A percentile compares a stretch with the other conserved stretches of the same genome.
Evolutionary conservation across 176 grass and related monocot genomes (phyloP).

Genomic region (Cenchrus fungigraminus): DNA sequence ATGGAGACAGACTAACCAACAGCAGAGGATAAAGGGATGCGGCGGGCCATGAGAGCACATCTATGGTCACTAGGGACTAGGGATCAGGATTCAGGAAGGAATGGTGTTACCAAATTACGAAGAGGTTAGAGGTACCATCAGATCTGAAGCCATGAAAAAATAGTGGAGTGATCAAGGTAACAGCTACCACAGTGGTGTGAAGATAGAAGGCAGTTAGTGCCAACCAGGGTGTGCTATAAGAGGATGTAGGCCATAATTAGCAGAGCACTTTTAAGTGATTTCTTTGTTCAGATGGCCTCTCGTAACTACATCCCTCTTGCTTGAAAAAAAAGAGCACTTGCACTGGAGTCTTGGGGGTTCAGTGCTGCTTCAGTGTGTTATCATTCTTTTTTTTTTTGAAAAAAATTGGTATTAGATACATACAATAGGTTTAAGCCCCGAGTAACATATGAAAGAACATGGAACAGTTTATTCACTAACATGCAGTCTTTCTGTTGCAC

Average conservation of each 20-base stretch:
- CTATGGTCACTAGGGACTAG: neutral
- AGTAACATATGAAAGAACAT: neutral
- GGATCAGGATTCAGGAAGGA: neutral
- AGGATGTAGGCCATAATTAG: neutral
- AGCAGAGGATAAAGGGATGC: neutral
- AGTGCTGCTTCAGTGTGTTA: neutral
- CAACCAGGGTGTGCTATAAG: neutral
- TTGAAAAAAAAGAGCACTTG: too few relatives aligned
- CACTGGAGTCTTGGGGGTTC: neutral
- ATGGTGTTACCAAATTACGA: neutral
- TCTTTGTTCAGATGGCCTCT: conserved; percentile 5
- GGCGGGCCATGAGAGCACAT: neutral
- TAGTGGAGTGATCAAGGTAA: neutral
- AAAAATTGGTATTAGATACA: neutral
- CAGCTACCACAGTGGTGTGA: neutral
- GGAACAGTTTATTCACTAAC: neutral
- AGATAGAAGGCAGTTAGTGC: neutral
- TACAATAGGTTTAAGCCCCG: conserved; percentile 1
- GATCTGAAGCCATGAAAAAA: conserved; percentile 1
- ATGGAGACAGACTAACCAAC: neutral
- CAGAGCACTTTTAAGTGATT: neutral
- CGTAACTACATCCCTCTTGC: neutral
- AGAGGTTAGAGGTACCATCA: neutral
- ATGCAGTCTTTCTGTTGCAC: neutral
- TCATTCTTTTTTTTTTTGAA: neutral